These are phyloP conservation scores for Entomortierella beljakovae DNA, from an alignment of 192 early-diverging fungal species.

Conservation along the genomic window DNA sequence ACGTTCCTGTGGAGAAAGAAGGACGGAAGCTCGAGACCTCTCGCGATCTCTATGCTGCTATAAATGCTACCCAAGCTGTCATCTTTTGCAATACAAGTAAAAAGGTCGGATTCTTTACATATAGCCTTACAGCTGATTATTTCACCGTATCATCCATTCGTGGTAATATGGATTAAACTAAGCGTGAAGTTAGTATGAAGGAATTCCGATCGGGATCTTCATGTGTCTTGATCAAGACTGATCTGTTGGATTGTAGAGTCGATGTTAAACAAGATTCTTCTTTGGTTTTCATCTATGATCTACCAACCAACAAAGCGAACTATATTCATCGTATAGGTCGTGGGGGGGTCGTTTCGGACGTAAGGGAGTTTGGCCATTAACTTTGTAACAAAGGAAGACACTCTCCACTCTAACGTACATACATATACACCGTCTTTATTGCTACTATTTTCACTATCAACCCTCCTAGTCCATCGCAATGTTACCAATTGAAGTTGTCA, in stretches of 20 bases:
- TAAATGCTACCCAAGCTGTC: conserved; percentile 98
- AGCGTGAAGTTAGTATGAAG: conserved; percentile 98
- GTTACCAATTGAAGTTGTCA: too few relatives aligned
- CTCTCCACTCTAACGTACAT: too few relatives aligned
- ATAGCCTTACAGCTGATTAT: conserved; percentile 88
- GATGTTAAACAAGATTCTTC: conserved; percentile 99
- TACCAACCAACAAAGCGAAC: conserved; percentile 97
- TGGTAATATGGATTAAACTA: conserved; percentile 97
- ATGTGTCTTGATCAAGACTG: conserved; percentile 98
- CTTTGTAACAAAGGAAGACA: conserved; percentile 97
- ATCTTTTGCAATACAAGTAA: conserved; percentile 99
- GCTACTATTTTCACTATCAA: too few relatives aligned
- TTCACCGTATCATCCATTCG: conserved; percentile 99
- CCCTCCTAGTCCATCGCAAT: too few relatives aligned
- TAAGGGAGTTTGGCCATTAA: conserved; percentile 99
- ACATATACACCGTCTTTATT: too few relatives aligned
- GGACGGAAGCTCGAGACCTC: conserved; percentile 99
- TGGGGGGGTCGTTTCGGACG: conserved; percentile 99
- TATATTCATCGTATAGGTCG: conserved; percentile 99
- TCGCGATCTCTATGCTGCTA: conserved; percentile 97
- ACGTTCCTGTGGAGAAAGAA: conserved; percentile 97
- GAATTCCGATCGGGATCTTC: conserved; percentile 98
- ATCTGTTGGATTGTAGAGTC: conserved; percentile 98
- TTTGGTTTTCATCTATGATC: conserved; percentile 92
- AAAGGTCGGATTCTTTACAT: conserved; percentile 99